Conservation (phyloP, 2,329 filamentous ascomycete genomes). For the Aspergillus calidoustus region DNA sequence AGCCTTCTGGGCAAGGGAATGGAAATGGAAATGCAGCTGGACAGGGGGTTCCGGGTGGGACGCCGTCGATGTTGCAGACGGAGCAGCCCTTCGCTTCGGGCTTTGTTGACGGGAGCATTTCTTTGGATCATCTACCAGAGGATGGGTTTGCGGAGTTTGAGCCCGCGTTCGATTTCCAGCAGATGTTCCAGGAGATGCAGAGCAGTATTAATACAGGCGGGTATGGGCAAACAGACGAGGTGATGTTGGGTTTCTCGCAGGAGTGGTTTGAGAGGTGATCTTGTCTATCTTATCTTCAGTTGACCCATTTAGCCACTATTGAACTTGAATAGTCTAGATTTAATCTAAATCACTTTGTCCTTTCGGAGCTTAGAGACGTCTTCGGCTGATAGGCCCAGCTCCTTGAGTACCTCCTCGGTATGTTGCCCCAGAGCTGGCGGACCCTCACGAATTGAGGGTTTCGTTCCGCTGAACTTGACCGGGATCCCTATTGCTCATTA, state of each 20-base stretch:
- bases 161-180: background rate
- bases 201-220: background rate
- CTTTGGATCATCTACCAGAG: background rate
- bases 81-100: background rate
- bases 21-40: background rate
- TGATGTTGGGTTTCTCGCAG: background rate
- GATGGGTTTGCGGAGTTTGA: background rate
- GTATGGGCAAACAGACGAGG: background rate
- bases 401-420: constrained; percentile 30
- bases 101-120: background rate
- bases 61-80: background rate
- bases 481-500: constrained; percentile 20
- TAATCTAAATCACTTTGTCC: background rate
- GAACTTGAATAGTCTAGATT: background rate
- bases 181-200: background rate
- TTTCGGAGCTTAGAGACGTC: background rate
- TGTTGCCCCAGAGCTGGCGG: constrained; percentile 40
- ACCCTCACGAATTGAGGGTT: constrained; percentile 12
- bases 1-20: background rate
- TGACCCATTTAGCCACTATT: background rate
- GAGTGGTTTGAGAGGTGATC: background rate
- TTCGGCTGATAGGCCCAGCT: constrained; percentile 26
- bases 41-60: background rate
- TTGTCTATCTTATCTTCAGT: background rate
- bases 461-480: constrained; percentile 41